Evolutionary conservation across 768 basidiomycete genomes (phyloP), one percentile per base, ranked within the genome.

Genomic region (Paxillus rubicundulus): DNA sequence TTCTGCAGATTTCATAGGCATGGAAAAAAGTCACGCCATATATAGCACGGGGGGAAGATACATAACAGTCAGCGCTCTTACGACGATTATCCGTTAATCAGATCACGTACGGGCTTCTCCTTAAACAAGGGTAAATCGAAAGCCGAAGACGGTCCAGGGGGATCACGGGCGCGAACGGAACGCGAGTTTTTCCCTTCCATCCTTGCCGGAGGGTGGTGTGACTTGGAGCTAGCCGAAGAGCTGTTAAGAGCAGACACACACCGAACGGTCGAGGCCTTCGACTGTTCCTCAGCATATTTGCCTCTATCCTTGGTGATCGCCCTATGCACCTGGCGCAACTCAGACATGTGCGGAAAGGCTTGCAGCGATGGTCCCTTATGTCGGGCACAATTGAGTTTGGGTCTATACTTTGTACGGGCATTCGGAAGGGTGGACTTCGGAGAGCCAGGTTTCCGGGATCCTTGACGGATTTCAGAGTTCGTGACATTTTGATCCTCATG

Each of bases 71-170:
- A 71, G 69, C 57, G 60, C 54, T 57, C 55, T 61, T 59, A 55
- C 51, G 49, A 49, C 46, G 17, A 55, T 54, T 39, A 48, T 54
- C 58, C 59, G 47, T 61, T 61, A 59, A 68, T 60, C 32, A 55
- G 51, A 41, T 46, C 38, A 60, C 72, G 63, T 66, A 72, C 71
- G 55, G 57, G 59, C 40, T 64, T 60, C 58, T 68, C 68, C 50
- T 64, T 62, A 36, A 59, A 53, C 51, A 61, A 58, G 56, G 66
- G 60, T 55, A 63, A 56, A 54, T 58, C 61, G 24, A 20, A 58
- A 45, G 64, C 45, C 51, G 53, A 57, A 54, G 50, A 39, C 43
- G 57, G 57, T 9, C 61, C 61, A 59, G 47, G 55, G 17, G 30
- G 50, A 24, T 60, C 52, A 8, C 40, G 47, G 24, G 21, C 36